Percentiles rank a stretch among this genome's conserved stretches.
Conservation (phyloP, 805 yeast genomes). For the Metschnikowia arizonensis region DNA sequence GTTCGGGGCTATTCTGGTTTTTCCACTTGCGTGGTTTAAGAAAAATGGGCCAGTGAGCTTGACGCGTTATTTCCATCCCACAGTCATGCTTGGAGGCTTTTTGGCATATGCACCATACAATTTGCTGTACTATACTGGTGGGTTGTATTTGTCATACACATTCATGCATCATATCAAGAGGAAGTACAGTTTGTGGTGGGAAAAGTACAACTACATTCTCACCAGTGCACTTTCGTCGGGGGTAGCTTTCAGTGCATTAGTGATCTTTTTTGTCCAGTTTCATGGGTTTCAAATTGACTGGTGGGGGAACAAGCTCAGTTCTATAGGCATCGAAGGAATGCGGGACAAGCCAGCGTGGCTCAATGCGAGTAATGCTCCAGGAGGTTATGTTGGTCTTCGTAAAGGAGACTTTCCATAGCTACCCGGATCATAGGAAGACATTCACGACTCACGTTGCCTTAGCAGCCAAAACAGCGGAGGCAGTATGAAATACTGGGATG, state of each 20-base stretch:
- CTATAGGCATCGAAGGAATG: slow-evolving; percentile 37
- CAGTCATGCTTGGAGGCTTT: slow-evolving; percentile 50
- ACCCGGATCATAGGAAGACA: neutral
- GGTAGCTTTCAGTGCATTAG: slow-evolving; percentile 56
- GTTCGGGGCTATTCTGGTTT: slow-evolving; percentile 43
- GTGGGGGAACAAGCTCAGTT: slow-evolving; percentile 57
- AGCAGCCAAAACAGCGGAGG: no score
- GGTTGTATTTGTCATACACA: slow-evolving; percentile 52
- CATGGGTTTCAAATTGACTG: slow-evolving; percentile 43
- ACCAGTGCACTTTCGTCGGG: slow-evolving; percentile 58
- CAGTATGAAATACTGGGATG: no score
- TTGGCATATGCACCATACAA: slow-evolving; percentile 49
- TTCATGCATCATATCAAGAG: slow-evolving; percentile 55
- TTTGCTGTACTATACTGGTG: slow-evolving; percentile 52
- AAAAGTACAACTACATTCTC: slow-evolving; percentile 63
- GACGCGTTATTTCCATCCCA: slow-evolving; percentile 49
- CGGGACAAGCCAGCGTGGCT: slow-evolving; percentile 27
- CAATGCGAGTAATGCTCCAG: slow-evolving; percentile 25
- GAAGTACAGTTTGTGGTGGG: slow-evolving; percentile 58
- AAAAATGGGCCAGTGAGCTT: slow-evolving; percentile 30
- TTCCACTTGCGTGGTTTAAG: slow-evolving; percentile 37
- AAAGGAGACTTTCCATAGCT: slow-evolving; percentile 14
- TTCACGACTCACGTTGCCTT: no score
- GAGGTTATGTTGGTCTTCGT: slow-evolving; percentile 19
- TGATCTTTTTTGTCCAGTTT: slow-evolving; percentile 54